Base-by-base conservation (phyloP, 257 asterid species). In the Ocimum tenuiflorum region DNA sequence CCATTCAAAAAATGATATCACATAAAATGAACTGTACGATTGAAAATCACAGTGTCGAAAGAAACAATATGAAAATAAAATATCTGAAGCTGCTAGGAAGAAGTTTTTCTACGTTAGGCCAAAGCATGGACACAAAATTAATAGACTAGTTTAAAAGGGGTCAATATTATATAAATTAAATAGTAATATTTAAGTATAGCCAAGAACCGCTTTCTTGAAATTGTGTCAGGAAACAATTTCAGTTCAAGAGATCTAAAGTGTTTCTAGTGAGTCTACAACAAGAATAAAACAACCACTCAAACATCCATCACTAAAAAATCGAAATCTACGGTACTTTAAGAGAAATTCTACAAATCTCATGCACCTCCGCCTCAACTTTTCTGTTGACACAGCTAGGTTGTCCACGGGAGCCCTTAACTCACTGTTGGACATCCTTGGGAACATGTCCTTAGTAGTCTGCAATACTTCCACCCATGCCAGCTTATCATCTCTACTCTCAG, bases 401-500 rank as follows among this genome's bases (percentile, higher is more conserved):
- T 89, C 91, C 70, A 86, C 70, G 0, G 96, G 91, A 68, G 96
- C 99, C 94, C 87, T 84, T 75, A 92, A 77, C 75, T 92, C 99
- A 65, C 96, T 83, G 76, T 89, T 89, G 72, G 99, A 92, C 75
- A 92, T 80, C 82, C 99, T 89, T 0, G 99, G 99, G 65, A 87
- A 92, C 91, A 89, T 80, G 73, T 84, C 95, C 78, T 92, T 92
- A 69, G 87, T 88, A 57, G 97, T 91, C 69, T 81, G 94, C 76
- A 92, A 76, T 45, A 95, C 96, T 66, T 89, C 99, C 83, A 87
- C 62, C 99, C 99, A 92, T 45, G 92, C 78, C 8, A 71, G 43
- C 60, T 86, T 78, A 71, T 89, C 97, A 62, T 92, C 97, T 72
- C 94, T 79, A 20, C 80, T 84, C 69, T 92, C 96, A 24, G 99